Conservation (phyloP, 768 basidiomycete species). For the Podaxis sp. region DNA sequence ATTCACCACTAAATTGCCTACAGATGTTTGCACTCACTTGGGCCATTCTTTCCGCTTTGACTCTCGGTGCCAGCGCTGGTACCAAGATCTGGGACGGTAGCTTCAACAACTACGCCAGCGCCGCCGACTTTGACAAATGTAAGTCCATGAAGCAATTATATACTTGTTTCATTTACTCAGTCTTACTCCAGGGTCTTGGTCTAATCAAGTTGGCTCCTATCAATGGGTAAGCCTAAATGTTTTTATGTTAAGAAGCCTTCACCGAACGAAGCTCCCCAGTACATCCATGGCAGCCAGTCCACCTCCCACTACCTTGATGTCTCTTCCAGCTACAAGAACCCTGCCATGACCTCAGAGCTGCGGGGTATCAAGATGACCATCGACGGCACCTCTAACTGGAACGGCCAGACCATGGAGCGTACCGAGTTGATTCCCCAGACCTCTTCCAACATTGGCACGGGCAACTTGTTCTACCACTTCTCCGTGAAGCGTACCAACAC, state of each 20-base stretch:
- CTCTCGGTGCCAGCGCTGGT: constrained; percentile 40
- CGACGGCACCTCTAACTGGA: constrained; percentile 53
- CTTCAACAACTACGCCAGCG: constrained; percentile 46
- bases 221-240: constrained; percentile 46
- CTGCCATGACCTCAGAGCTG: constrained; percentile 47
- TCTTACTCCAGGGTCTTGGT: constrained; percentile 47
- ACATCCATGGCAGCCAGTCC: constrained; percentile 53
- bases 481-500: constrained; percentile 47
- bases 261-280: constrained; percentile 23
- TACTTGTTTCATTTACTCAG: not conserved
- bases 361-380: constrained; percentile 55
- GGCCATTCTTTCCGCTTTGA: constrained; percentile 31
- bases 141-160: constrained; percentile 14
- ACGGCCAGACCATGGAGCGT: constrained; percentile 45
- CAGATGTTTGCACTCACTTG: constrained; percentile 29
- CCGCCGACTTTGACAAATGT: constrained; percentile 54
- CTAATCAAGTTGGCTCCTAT: constrained; percentile 50
- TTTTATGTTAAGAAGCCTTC: not conserved
- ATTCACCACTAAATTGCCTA: constrained; percentile 11
- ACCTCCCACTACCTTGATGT: constrained; percentile 55
- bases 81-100: constrained; percentile 54
- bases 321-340: constrained; percentile 54
- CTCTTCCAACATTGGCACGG: constrained; percentile 51
- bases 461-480: constrained; percentile 63
- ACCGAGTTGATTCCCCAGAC: constrained; percentile 46